Conservation (phyloP, 306 rosid species). For the Cucurbita ficifolia region DNA sequence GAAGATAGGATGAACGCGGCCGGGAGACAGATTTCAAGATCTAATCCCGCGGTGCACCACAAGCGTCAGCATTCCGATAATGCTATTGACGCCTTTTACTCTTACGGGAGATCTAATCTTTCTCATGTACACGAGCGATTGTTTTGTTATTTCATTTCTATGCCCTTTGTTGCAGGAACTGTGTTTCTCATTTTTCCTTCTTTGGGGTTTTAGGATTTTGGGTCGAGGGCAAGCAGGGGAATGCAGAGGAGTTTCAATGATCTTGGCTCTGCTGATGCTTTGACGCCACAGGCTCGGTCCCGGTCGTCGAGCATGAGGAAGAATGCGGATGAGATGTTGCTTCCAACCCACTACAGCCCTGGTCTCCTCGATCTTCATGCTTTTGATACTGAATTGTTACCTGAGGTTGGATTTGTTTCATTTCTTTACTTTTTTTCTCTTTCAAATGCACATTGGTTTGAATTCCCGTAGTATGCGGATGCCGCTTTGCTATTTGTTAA, state of each 20-base stretch:
- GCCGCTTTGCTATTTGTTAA: not conserved
- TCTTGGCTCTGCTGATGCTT: conserved; percentile 48
- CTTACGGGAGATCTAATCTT: not conserved
- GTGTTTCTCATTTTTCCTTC: not conserved
- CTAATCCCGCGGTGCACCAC: not conserved
- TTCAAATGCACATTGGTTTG: not conserved
- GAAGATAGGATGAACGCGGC: not conserved
- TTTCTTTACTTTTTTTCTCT: conserved; percentile 5
- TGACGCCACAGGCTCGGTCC: conserved; percentile 53
- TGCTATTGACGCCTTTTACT: not conserved
- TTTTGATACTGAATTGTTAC: conserved; percentile 78
- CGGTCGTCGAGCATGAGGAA: conserved; percentile 34
- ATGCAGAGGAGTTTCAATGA: conserved; percentile 54
- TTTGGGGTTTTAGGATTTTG: conserved; percentile 9
- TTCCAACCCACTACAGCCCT: conserved; percentile 69
- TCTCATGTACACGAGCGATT: not conserved
- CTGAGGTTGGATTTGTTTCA: conserved; percentile 38
- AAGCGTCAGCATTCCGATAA: conserved; percentile 2
- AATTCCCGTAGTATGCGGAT: not conserved
- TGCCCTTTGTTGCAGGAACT: not conserved
- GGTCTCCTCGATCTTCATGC: conserved; percentile 96
- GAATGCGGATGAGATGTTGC: conserved; percentile 44
- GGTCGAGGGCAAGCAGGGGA: conserved; percentile 53
- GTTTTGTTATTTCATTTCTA: not conserved
- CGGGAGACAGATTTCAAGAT: not conserved